Evolutionary conservation across 2,329 filamentous ascomycete genomes (phyloP), one percentile per base, ranked within the genome.

Genomic region (Elsinoe perseae): DNA sequence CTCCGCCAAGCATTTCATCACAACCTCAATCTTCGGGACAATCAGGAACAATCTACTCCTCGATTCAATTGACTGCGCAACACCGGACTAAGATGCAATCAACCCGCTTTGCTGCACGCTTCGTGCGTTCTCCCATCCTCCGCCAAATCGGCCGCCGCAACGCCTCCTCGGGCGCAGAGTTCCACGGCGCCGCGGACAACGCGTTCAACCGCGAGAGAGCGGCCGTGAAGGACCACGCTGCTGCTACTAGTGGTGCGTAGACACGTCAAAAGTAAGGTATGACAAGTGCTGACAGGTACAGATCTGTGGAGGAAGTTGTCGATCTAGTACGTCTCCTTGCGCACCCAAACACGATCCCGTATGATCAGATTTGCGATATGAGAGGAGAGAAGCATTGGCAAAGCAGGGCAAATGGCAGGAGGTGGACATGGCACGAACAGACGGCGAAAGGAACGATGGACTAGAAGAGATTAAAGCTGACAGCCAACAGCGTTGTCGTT

Each of bases 281-380:
- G 32, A 10, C 32, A 12, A 36, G n/a, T 14, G 32, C 57, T 55
- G 52, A 56, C 57, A 4, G 20, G n/a, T 70, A 16, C 36, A 95
- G 92, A 89, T 68, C 83, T 95, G 68, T 98, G 93, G 93, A 85
- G 83, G 75, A 97, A 95, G 81, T 85, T 97, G 68, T 93, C 89
- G 63, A 80, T 96, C 79, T 97, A 89, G 91, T 96, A 89, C 50
- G 54, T 25, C 28, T 43, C 14, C 43, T 48, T 25, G 21, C 53
- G 54, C 53, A 59, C 56, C 42, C n/a, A n/a, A n/a, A n/a, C n/a
- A 61, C 57, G 20, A 27, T 21, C 16, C 18, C 10, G 43, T 16
- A 53, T 63, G 59, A 50, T 18, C 21, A n/a, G 46, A 18, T 23
- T 21, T 38, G 34, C 34, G 34, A 4, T n/a, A n/a, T n/a, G 21